A percentile compares a stretch with the other conserved stretches of the same genome.
Conservation (phyloP, 1,284 basidiomycete species). For the Boletus nobilissimus region DNA sequence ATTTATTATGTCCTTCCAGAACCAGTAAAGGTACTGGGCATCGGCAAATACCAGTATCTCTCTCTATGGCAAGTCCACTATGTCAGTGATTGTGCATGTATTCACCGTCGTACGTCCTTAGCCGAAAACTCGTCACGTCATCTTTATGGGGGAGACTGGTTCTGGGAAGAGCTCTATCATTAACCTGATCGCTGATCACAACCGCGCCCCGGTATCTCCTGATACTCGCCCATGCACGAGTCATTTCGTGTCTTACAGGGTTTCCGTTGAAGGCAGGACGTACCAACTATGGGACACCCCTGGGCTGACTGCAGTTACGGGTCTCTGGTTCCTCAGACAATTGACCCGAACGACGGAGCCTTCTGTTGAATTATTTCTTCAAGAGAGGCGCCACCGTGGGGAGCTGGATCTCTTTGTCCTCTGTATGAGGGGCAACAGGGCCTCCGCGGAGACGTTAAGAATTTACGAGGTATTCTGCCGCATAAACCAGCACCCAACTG, state of each 20-base stretch:
- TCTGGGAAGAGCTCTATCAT: no score
- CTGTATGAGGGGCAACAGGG: conserved; percentile 30
- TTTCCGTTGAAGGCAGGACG: conserved; percentile 16
- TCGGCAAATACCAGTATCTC: no score
- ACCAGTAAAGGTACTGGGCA: no score
- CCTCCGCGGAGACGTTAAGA: conserved; percentile 8
- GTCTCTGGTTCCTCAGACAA: conserved; percentile 23
- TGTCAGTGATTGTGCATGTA: no score
- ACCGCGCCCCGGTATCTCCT: conserved; percentile 14
- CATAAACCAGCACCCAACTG: conserved; percentile 19
- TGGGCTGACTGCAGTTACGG: conserved; percentile 32
- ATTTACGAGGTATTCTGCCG: conserved; percentile 33
- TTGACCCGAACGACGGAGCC: not conserved
- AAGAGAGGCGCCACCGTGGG: conserved; percentile 3
- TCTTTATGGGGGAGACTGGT: conserved; percentile 44
- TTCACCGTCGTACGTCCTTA: no score
- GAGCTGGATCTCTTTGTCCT: conserved; percentile 39
- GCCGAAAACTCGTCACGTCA: conserved; percentile 21
- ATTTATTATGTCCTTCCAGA: no score
- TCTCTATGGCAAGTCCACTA: no score
- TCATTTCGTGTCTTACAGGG: no score
- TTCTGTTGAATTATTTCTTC: conserved; percentile 31
- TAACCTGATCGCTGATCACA: conserved; percentile 37
- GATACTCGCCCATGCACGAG: conserved; percentile 34
- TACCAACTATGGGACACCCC: conserved; percentile 43